Base-by-base conservation (phyloP, 2,329 filamentous ascomycete genomes). In the Aspergillus arachidicola region DNA sequence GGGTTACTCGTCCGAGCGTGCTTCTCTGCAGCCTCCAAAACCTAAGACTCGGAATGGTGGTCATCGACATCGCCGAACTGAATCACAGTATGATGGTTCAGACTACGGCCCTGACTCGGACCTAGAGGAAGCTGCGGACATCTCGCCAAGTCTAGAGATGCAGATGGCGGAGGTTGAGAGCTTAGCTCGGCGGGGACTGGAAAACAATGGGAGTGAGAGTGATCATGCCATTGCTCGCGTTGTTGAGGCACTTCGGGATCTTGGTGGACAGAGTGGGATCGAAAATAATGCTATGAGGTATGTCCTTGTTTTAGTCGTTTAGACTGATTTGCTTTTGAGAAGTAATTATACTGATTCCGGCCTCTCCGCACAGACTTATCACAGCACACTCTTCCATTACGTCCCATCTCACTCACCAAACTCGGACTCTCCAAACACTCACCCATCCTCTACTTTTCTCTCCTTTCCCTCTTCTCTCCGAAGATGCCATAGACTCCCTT, bases 321-420 rank as follows among this genome's bases (percentile, higher is more conserved):
- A 43, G n/a, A 14, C 45, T 34, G 16, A 34, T 56, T 6, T 36
- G 51, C 28, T 55, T n/a, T 16, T 34, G 16, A 6, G n/a, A 41
- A 21, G 36, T 38, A 14, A 16, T 19, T 36, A 36, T 23, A 48
- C 57, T 58, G 51, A 55, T 63, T 32, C 58, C 60, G 36, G 28
- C 10, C 46, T 57, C 64, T 41, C 16, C 21, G 55, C 38, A 50
- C 62, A 88, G 85, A 68, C 77, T 87, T 32, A 85, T 86, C 64
- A 87, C 85, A 21, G 84, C 85, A 50, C 84, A 87, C 71, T 83
- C 84, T 43, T 85, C 85, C 26, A 80, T 87, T 57, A 82, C 86
- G 34, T 84, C 85, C 4, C 85, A 89, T 72, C 79, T 89, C 23
- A 85, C 82, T 4, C 83, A 87, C 72, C 87, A 89, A 76, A 87